These are phyloP conservation scores for Penicillium sp. DNA, from an alignment of 2,329 filamentous ascomycete genomes.

Conservation along the genomic window DNA sequence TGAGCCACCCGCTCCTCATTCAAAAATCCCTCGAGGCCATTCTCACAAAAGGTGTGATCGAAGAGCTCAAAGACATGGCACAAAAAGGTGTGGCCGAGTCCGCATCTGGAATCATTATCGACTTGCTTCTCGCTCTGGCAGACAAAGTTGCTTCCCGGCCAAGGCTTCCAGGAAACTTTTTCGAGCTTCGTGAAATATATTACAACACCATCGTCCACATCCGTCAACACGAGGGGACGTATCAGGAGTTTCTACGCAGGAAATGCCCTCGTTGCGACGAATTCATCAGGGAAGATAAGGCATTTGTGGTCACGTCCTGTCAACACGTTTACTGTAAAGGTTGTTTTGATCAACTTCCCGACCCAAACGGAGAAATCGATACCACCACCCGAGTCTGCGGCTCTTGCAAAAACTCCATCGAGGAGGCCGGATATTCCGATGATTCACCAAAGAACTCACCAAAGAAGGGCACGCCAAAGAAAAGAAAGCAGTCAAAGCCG, in stretches of 20 bases:
- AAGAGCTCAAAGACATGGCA: conserved; percentile 40
- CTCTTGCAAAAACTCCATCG: conserved; percentile 13
- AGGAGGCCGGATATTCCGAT: background rate
- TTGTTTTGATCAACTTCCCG: conserved; percentile 40
- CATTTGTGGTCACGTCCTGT: conserved; percentile 50
- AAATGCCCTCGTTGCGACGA: conserved; percentile 36
- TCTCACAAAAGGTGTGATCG: conserved; percentile 42
- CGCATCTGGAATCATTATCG: background rate
- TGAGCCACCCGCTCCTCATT: conserved; percentile 49
- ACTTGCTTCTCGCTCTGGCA: background rate
- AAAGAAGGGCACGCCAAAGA: background rate
- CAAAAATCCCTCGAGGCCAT: conserved; percentile 48
- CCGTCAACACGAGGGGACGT: no score
- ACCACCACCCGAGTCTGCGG: conserved; percentile 27
- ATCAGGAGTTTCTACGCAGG: no score
- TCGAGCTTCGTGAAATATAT: background rate
- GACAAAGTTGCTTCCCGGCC: background rate
- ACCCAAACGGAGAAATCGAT: conserved; percentile 21
- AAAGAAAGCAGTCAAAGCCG: background rate
- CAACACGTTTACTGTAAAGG: conserved; percentile 55
- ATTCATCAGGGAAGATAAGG: conserved; percentile 16
- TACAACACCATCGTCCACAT: background rate
- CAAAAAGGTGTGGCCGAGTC: conserved; percentile 13
- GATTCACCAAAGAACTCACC: background rate
- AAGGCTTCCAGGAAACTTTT: background rate